Percentiles rank a stretch among this genome's conserved stretches.
These are phyloP conservation scores for Cercospora citrullina DNA, from an alignment of 2,329 filamentous ascomycete species.

Conservation along the genomic window DNA sequence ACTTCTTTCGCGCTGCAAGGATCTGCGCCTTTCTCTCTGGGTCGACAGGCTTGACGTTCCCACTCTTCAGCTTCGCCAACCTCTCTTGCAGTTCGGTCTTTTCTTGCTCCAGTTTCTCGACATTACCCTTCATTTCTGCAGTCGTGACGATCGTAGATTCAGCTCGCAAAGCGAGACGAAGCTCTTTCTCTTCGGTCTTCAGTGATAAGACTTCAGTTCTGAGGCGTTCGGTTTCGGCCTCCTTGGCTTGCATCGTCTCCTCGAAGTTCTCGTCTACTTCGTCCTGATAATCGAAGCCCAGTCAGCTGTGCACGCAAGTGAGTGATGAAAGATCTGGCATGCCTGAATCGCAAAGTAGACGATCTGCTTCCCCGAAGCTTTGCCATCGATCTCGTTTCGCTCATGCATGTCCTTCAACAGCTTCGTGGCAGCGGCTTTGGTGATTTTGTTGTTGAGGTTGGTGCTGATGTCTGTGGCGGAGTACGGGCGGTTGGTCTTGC, in stretches of 20 bases:
- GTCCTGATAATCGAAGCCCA: slow-evolving; percentile 44
- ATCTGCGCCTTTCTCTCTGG: slow-evolving; percentile 51
- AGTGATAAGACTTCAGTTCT: slow-evolving; percentile 48
- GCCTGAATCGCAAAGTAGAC: slow-evolving; percentile 60
- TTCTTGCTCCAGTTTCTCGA: slow-evolving; percentile 49
- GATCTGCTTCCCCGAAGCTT: slow-evolving; percentile 59
- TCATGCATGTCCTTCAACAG: slow-evolving; percentile 64
- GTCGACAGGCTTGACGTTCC: slow-evolving; percentile 49
- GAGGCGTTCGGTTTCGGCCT: slow-evolving; percentile 51
- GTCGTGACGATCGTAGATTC: slow-evolving; percentile 54
- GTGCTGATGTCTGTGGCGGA: slow-evolving; percentile 40
- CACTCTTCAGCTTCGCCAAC: slow-evolving; percentile 45
- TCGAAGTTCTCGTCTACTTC: slow-evolving; percentile 50
- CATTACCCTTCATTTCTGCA: slow-evolving; percentile 49
- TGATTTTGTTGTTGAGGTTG: slow-evolving; percentile 40
- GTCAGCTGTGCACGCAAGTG: neutral
- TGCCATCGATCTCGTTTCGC: slow-evolving; percentile 59
- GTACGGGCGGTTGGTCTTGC: slow-evolving; percentile 38
- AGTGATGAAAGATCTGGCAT: slow-evolving; percentile 1
- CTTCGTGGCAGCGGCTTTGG: slow-evolving; percentile 58
- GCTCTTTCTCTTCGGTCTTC: slow-evolving; percentile 50
- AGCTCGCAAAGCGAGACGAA: slow-evolving; percentile 50
- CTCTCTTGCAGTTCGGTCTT: slow-evolving; percentile 44
- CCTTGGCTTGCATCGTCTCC: slow-evolving; percentile 52
- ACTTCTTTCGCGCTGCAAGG: slow-evolving; percentile 50